Evolutionary conservation across 2,329 filamentous ascomycete genomes (phyloP).

Genomic region (Acrocalymma vagum): DNA sequence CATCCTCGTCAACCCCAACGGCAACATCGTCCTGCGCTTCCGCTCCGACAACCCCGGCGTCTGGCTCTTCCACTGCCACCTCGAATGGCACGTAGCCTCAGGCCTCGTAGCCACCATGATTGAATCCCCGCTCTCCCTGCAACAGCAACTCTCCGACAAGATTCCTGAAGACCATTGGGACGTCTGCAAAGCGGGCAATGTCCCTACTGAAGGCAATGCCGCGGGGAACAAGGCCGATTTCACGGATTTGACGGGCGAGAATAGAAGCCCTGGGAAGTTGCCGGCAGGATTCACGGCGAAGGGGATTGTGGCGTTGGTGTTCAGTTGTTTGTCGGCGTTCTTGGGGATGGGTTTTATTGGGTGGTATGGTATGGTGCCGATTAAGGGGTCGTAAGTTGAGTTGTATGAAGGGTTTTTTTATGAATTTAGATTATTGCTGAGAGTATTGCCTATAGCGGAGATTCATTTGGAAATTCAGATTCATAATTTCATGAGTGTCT

Average conservation of each 20-base stretch:
- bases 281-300: constrained; percentile 75
- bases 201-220: constrained; percentile 72
- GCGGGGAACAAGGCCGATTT: constrained; percentile 73
- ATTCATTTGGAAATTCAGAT: no score
- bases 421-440: no score
- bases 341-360: constrained; percentile 72
- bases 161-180: constrained; percentile 71
- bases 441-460: no score
- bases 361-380: constrained; percentile 67
- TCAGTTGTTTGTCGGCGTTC: constrained; percentile 74
- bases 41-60: constrained; percentile 58
- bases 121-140: constrained; percentile 65
- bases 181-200: constrained; percentile 62
- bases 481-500: no score
- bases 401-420: neutral
- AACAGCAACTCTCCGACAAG: constrained; percentile 59
- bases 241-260: constrained; percentile 63
- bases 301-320: constrained; percentile 78
- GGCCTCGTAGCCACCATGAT: constrained; percentile 62
- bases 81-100: constrained; percentile 52
- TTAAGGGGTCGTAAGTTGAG: constrained; percentile 20
- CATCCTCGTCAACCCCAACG: constrained; percentile 62
- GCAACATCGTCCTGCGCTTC: constrained; percentile 65
- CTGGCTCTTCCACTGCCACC: constrained; percentile 45
- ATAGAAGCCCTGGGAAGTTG: constrained; percentile 62